phyloP scores from a whole-genome alignment of 1,139 yeast genomes.

The Pichia sp. region DNA sequence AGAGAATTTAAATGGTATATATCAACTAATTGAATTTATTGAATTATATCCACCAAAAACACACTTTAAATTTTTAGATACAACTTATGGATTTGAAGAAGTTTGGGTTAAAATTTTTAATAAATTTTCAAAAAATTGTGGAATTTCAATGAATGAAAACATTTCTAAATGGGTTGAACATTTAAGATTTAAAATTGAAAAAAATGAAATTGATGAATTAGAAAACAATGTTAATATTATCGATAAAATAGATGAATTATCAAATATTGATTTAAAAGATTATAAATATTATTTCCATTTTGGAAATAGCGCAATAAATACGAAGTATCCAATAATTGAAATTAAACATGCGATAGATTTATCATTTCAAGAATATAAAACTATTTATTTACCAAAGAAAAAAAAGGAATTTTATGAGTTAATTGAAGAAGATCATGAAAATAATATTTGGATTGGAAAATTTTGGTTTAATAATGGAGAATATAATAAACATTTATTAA shows the following conservation, averaged over 20 bases:
- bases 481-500: too few species aligned
- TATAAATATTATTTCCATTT: conserved; percentile 1
- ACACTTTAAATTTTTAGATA: conserved; percentile 12
- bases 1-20: conserved; percentile 14
- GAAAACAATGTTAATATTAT: conserved; percentile 12
- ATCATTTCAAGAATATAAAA: conserved; percentile 8
- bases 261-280: neutral
- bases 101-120: conserved; percentile 16
- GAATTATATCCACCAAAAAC: conserved; percentile 16
- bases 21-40: conserved; percentile 10
- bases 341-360: conserved; percentile 14
- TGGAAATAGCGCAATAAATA: neutral
- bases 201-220: neutral
- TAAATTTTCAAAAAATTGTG: neutral
- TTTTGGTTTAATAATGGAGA: neutral
- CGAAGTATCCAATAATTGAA: neutral
- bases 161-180: conserved; percentile 1
- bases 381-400: conserved; percentile 2
- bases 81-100: conserved; percentile 18
- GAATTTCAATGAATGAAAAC: neutral
- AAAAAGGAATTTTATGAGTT: neutral
- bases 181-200: neutral
- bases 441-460: neutral
- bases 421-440: neutral
- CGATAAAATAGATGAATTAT: conserved; percentile 5